Base-by-base conservation (phyloP, 2,329 filamentous ascomycete genomes). In the Cadophora malorum region DNA sequence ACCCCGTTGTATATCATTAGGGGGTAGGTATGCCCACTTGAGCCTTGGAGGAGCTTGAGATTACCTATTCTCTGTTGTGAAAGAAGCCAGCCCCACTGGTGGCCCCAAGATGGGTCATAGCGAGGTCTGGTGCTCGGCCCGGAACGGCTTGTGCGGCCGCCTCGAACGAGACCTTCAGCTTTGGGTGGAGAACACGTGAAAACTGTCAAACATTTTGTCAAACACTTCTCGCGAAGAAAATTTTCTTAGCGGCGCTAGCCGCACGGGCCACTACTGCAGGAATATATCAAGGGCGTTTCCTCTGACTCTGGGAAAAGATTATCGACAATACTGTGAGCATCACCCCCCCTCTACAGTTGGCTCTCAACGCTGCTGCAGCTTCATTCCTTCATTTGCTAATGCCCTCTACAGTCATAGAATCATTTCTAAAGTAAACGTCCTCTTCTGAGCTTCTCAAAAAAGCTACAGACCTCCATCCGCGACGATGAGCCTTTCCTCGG, bases 391-490 rank as follows among this genome's bases (percentile, higher is more conserved):
- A 38, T 38, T 14, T 66, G 23, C 41, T 55, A 19, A 66, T 25
- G 8, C 14, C 8, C 33, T 65, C 9, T 14, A 23, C 25, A 61
- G 45, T 61, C 69, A 74, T 73, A 93, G 92, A 94, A 95, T 95
- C 92, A 93, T 92, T 96, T 97, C 91, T 96, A 94, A 93, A 97
- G 93, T 94, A 90, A 86, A 92, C 89, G 89, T 93, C 91, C 87
- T 86, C 86, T 89, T 93, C 92, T 96, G 91, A 93, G 89, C 91
- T 95, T 88, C 89, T 88, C 87, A 94, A 87, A 91, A 86, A 86
- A 97, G 94, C 92, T 88, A 93, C 91, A 95, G 91, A 93, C 12
- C 63, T 89, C 89, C 88, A 95, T 90, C 91, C 92, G 93, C 92
- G 92, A 91, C 92, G 93, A 96, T 96, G 93, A 96, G 81, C 82